Evolutionary conservation across 2,329 filamentous ascomycete species (phyloP), one percentile per base, ranked within the genome.

Genomic region (Myriosclerotinia scirpicola): DNA sequence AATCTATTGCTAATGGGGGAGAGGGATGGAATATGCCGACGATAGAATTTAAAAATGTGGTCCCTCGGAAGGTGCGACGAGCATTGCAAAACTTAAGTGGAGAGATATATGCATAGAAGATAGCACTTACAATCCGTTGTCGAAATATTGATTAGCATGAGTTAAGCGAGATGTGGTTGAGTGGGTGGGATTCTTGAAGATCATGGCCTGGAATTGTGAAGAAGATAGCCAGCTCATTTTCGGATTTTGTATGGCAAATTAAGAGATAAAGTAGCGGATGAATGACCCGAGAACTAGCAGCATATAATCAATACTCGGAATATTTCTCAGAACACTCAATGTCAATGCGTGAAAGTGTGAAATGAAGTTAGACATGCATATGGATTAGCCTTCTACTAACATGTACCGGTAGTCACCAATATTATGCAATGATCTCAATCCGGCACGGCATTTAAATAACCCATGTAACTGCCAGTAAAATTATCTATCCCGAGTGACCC

Each of bases 31-130:
- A 40, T 2, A 7, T 26, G 6, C 54, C 54, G 36, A n/a, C 15
- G 54, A 40, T 55, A 55, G 5, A 40, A 55, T 55, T 40, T 7
- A 55, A 55, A 36, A 40, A 40, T 40, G n/a, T 40, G n/a, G n/a
- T 40, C 36, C 54, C 54, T 22, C 6, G 20, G n/a, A 55, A 55
- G n/a, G n/a, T 55, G 2, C 17, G 30, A n/a, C 5, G 6, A 40
- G 36, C 36, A 15, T 40, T 55, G 20, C 30, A 34, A 6, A 5
- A 34, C 4, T 5, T 34, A 34, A 34, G 30, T 34, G 30, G 5
- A 5, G 30, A 34, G 30, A 34, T 34, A 34, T 34, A 5, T 6
- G 8, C 36, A 15, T 36, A 56, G 38, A 30, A 42, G 9, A 8
- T 36, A 11, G 4, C 54, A 34, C 30, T 34, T 34, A 34, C 30